Evolutionary conservation across 1,284 basidiomycete genomes (phyloP).

Genomic region (Coniferiporia weirii): DNA sequence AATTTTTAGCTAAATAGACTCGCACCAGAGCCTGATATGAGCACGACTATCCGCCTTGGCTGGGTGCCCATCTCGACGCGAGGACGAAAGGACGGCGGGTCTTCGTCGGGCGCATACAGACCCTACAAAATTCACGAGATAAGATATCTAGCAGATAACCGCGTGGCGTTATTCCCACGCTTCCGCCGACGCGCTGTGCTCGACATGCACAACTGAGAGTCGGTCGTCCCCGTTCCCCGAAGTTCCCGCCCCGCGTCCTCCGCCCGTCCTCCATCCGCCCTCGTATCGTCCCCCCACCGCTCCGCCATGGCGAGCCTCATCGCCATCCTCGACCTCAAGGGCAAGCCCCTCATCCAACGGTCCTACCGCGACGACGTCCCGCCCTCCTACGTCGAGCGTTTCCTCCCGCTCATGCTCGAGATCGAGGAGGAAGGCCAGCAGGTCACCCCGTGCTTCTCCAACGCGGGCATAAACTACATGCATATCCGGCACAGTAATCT

Average conservation of each 20-base stretch:
- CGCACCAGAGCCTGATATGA: conserved; percentile 15
- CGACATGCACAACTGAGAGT: background rate
- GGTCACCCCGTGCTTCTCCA: conserved; percentile 93
- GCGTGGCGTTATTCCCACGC: background rate
- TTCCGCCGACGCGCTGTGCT: background rate
- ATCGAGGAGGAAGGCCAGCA: conserved; percentile 97
- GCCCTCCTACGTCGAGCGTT: conserved; percentile 84
- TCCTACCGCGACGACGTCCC: conserved; percentile 97
- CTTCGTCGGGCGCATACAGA: background rate
- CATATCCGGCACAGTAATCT: conserved; percentile 98
- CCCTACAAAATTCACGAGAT: background rate
- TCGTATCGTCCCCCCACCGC: background rate
- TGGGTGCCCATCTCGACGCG: too few species aligned
- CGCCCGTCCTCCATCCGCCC: background rate
- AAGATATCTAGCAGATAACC: background rate
- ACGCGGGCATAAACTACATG: conserved; percentile 95
- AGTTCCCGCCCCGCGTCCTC: background rate
- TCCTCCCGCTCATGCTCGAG: conserved; percentile 91
- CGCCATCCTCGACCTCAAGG: conserved; percentile 97
- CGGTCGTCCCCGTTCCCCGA: too few species aligned
- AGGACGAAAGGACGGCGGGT: too few species aligned
- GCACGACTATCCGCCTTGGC: conserved; percentile 8
- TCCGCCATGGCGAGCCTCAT: conserved; percentile 60
- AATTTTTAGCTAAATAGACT: background rate
- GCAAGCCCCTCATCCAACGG: conserved; percentile 97